Base-by-base conservation (phyloP, 257 asterid genomes). In the Echites panduratus region DNA sequence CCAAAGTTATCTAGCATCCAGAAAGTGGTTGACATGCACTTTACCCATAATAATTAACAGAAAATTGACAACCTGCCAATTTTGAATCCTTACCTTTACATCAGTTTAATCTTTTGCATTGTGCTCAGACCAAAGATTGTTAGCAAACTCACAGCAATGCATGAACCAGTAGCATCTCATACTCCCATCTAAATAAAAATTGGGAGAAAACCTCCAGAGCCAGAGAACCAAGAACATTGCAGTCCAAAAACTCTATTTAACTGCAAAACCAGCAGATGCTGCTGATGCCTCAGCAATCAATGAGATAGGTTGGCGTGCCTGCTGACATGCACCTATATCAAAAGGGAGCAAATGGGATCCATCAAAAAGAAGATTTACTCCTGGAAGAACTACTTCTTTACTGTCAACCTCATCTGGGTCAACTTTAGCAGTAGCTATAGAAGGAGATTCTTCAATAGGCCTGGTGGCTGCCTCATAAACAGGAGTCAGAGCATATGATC, bases 251-350 rank as follows among this genome's bases (percentile, higher is more conserved):
- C 73, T 70, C 82, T 82, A 87, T 78, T 83, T 83, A 75, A 74
- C 85, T 54, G 87, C 82, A 83, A 88, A 80, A 63, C 88, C 78
- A 52, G 95, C 84, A 64, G 96, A 92, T 67, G 93, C 88, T 40
- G 93, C 84, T 58, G 98, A 90, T 17, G 98, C 99, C 81, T 95
- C 98, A 16, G 96, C 87, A 70, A 95, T 89, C 80, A 95, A 86
- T 74, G 90, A 84, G 50, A 89, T 96, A 53, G 96, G 97, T 83
- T 86, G 96, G 75, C 94, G 97, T 86, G 99, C 99, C 86, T 95
- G 99, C 78, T 92, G 85, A 82, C 99, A 95, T 71, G 96, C 97
- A 66, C 97, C 96, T 44, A 95, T 92, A 74, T 95, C 99, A 48
- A 92, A 95, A 66, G 99, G 98, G 48, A 86, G 88, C 84, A 95